phyloP scores from a whole-genome alignment of 306 rosid species.

The cucumber (Cucumis sativus) region Cucumber_9930_V3 NC_026659.2:26984501-26985000 shows the following conservation, averaged over 20 bases:
- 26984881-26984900: slow-evolving; percentile 25
- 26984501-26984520: slow-evolving; percentile 9
- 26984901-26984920: slow-evolving; percentile 8
- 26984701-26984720: slow-evolving; percentile 16
- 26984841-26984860: slow-evolving; percentile 9
- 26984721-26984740: slow-evolving; percentile 2
- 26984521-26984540: slow-evolving; percentile 13
- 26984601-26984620: neutral
- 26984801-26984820: slow-evolving; percentile 8
- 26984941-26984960: neutral
- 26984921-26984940: neutral
- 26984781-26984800: neutral
- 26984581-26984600: neutral
- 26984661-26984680: neutral
- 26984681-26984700: slow-evolving; percentile 16
- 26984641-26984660: neutral
- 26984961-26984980: neutral
- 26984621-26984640: neutral
- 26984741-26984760: slow-evolving; percentile 6
- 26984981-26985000: slow-evolving; percentile 12
- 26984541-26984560: neutral
- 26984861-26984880: slow-evolving; percentile 32
- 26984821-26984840: slow-evolving; percentile 11
- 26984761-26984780: slow-evolving; percentile 14
- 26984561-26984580: neutral